Percentiles rank a stretch among this genome's conserved stretches.
phyloP scores from a whole-genome alignment of 1,139 yeast genomes.

The Zygoascus sp. region DNA sequence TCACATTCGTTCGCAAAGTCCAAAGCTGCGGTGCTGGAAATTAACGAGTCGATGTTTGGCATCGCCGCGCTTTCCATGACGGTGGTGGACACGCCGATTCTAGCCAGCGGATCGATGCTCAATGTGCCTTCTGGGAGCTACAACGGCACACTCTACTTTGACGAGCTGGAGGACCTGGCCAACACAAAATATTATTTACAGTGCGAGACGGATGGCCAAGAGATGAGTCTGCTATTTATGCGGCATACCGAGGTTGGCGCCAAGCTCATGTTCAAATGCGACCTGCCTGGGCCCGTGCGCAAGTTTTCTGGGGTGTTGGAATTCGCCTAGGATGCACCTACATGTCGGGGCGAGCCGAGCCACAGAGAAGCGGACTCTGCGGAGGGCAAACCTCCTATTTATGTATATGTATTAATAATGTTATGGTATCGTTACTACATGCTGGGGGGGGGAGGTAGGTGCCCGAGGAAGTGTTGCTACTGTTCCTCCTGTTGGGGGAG shows the following conservation, averaged over 20 bases:
- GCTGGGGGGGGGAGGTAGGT: too few species aligned
- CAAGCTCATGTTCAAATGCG: conserved; percentile 17
- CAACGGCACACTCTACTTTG: conserved; percentile 27
- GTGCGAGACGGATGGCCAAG: conserved; percentile 20
- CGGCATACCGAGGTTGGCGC: conserved; percentile 13
- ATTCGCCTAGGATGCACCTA: conserved; percentile 13
- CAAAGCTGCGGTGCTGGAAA: conserved; percentile 21
- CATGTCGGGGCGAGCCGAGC: neutral
- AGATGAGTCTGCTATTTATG: conserved; percentile 15
- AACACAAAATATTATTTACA: conserved; percentile 24
- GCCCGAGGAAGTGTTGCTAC: too few species aligned
- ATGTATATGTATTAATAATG: neutral
- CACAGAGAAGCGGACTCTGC: too few species aligned
- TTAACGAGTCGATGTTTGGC: conserved; percentile 27
- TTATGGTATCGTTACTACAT: neutral
- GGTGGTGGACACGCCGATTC: conserved; percentile 25
- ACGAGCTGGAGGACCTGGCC: conserved; percentile 26
- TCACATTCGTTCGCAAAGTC: conserved; percentile 13
- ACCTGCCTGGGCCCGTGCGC: conserved; percentile 14
- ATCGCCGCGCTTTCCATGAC: conserved; percentile 24
- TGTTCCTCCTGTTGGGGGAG: too few species aligned
- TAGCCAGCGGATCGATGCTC: conserved; percentile 29
- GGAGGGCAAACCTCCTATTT: too few species aligned
- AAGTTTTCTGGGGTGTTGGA: conserved; percentile 22
- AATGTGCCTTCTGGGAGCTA: conserved; percentile 25